These are phyloP conservation scores for Clavispora phyllophila DNA, from an alignment of 805 yeast species.

Conservation along the genomic window DNA sequence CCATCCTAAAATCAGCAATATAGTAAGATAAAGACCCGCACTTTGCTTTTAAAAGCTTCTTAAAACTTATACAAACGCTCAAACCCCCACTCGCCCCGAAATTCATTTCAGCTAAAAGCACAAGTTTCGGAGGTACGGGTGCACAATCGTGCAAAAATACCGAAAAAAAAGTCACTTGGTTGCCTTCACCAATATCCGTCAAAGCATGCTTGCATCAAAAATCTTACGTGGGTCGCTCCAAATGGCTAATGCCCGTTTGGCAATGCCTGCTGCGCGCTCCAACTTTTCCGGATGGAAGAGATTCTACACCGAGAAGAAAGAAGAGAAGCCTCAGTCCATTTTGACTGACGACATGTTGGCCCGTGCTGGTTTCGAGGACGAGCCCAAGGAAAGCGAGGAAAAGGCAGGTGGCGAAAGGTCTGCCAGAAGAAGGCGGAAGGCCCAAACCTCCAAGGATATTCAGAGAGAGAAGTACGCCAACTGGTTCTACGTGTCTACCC, in stretches of 20 bases:
- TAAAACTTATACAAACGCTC: too few species aligned
- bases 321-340: constrained; percentile 42
- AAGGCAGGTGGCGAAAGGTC: constrained; percentile 9
- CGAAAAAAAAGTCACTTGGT: not conserved
- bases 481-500: constrained; percentile 58
- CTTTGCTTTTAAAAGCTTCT: too few species aligned
- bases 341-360: constrained; percentile 77
- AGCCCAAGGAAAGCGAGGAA: constrained; percentile 14
- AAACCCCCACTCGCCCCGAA: too few species aligned
- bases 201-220: not conserved
- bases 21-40: too few species aligned
- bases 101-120: too few species aligned
- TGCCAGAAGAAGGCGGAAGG: constrained; percentile 33
- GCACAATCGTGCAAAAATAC: not conserved
- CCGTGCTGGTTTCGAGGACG: constrained; percentile 74
- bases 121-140: not conserved
- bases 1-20: too few species aligned
- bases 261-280: constrained; percentile 3
- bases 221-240: not conserved
- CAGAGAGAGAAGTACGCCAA: constrained; percentile 82
- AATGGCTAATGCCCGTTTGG: constrained; percentile 5
- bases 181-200: not conserved
- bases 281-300: constrained; percentile 3
- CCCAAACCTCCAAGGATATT: constrained; percentile 63
- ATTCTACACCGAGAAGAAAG: constrained; percentile 18